phyloP scores from a whole-genome alignment of 2,329 filamentous ascomycete genomes.

The Aspergillus sergii region DNA sequence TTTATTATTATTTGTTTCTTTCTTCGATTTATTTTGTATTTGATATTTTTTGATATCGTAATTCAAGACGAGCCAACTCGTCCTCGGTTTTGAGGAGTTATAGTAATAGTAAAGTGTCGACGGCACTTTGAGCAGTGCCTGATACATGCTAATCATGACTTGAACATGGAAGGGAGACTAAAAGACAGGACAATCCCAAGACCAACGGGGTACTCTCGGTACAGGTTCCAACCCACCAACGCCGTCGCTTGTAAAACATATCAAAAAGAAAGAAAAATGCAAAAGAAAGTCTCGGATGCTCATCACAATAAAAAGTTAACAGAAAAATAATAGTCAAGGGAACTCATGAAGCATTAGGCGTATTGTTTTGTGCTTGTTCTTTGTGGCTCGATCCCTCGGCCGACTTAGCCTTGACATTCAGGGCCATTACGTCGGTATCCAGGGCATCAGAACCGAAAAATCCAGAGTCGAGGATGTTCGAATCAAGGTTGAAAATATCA shows the following conservation, averaged over 20 bases:
- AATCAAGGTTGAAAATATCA: slow-evolving; percentile 35
- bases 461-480: slow-evolving; percentile 37
- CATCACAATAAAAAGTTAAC: slow-evolving; percentile 6
- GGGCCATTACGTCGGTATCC: slow-evolving; percentile 25
- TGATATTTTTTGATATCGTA: neutral
- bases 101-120: neutral
- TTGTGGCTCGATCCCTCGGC: slow-evolving; percentile 18
- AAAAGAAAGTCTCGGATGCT: slow-evolving; percentile 7
- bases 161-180: slow-evolving; percentile 14
- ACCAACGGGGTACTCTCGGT: neutral
- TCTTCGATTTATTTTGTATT: neutral
- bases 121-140: neutral
- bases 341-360: slow-evolving; percentile 24
- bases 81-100: neutral
- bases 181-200: slow-evolving; percentile 8
- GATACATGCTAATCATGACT: slow-evolving; percentile 7
- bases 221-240: slow-evolving; percentile 13
- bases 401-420: slow-evolving; percentile 27
- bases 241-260: slow-evolving; percentile 16
- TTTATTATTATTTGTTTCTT: neutral
- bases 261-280: slow-evolving; percentile 7
- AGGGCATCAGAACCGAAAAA: slow-evolving; percentile 41
- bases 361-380: slow-evolving; percentile 11
- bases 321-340: slow-evolving; percentile 12
- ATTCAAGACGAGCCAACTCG: neutral